Base-by-base conservation (phyloP, 176 grass and related monocot species). In the Carex myosuroides region DNA sequence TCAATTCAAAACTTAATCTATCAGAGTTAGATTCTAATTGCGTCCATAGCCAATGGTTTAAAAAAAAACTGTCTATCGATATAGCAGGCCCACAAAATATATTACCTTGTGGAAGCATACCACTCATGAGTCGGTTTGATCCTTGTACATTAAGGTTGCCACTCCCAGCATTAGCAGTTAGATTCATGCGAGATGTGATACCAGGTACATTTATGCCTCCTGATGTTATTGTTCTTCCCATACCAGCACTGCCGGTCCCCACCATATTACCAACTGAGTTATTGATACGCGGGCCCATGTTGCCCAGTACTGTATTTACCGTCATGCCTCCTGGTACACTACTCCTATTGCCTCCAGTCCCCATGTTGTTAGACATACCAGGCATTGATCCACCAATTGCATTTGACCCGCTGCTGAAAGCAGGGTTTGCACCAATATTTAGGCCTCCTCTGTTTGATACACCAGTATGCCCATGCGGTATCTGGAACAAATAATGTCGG, bases 181-280 rank as follows among this genome's bases (percentile, higher is more conserved):
- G 79, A 87, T 95, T 95, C 79, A 99, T 90, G 21, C 91, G 86
- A 64, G 96, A 92, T 67, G 88, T 66, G 14, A 95, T 87, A 70
- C 87, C 84, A 70, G 96, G 85, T 58, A 95, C 87, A 13, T 85
- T 88, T 72, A 92, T 81, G 20, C 96, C 93, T 77, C 93, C 93
- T 21, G 96, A 92, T 57, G 77, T 86, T 63, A 99, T 93, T 82
- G 85, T 99, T 90, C 96, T 99, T 93, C 96, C 96, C 69, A 95
- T 89, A 79, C 79, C 94, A 86, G 82, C 85, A 82, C 88, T 88
- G 5, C 92, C 79, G 1, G 79, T 64, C 4, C 58, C 93, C 81
- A 95, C 87, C 66, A 98, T 93, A 84, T 95, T 98, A 75, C 88
- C 91, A 30, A 88, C 84, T 41, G 92, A 88, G 70, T 81, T 88